Evolutionary conservation across 164 flowering plant genomes (phyloP).

Genomic region (Vitis cinerea): DNA sequence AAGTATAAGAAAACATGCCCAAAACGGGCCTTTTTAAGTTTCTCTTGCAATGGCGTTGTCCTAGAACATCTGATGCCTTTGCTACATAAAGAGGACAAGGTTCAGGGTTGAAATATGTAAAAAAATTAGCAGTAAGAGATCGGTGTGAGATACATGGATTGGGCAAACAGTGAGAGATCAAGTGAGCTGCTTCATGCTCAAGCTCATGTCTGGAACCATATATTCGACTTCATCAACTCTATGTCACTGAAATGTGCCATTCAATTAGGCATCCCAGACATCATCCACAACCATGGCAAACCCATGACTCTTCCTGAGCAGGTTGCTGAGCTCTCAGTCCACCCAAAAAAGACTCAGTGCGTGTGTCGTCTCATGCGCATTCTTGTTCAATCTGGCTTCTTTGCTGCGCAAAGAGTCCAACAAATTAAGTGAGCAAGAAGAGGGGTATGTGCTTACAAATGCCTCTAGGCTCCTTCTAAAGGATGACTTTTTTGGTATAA

Average conservation of each 20-base stretch:
- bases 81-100: too few species aligned
- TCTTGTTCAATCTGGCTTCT: too few species aligned
- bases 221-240: constrained; percentile 9
- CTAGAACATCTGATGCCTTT: too few species aligned
- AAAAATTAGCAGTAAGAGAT: too few species aligned
- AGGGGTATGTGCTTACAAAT: constrained; percentile 26
- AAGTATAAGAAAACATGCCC: too few species aligned
- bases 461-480: constrained; percentile 31
- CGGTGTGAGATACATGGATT: background rate
- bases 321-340: too few species aligned
- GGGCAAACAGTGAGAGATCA: background rate
- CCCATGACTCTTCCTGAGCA: too few species aligned
- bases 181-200: constrained; percentile 11
- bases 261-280: background rate
- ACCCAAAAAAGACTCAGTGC: too few species aligned
- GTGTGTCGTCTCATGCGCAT: too few species aligned
- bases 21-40: too few species aligned
- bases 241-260: constrained; percentile 16
- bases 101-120: too few species aligned
- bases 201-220: constrained; percentile 6
- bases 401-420: background rate
- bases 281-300: background rate
- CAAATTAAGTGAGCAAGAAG: constrained; percentile 15
- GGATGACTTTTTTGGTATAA: constrained; percentile 20
- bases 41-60: too few species aligned